A percentile compares a stretch with the other conserved stretches of the same genome.
These are phyloP conservation scores for Fusarium anguioides DNA, from an alignment of 2,329 filamentous ascomycete species.

Conservation along the genomic window DNA sequence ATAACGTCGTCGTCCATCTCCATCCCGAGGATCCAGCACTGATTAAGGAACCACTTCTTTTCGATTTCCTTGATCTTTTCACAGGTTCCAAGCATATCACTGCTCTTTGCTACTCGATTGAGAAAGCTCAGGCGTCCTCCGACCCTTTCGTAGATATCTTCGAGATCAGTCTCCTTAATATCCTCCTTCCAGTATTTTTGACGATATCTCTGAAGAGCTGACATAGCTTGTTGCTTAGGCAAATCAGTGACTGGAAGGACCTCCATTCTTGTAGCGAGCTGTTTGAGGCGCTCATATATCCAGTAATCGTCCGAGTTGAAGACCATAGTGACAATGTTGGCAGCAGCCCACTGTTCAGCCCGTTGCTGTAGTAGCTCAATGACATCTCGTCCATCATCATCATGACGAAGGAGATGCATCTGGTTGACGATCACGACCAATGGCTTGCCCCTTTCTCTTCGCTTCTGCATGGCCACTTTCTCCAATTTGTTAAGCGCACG, in stretches of 20 bases:
- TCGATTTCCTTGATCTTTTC: conserved; percentile 76
- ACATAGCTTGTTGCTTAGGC: conserved; percentile 79
- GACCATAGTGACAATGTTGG: conserved; percentile 88
- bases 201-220: conserved; percentile 83
- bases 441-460: conserved; percentile 71
- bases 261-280: conserved; percentile 93
- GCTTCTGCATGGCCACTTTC: conserved; percentile 84
- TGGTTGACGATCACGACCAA: conserved; percentile 96
- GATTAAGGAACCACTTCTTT: conserved; percentile 81
- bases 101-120: conserved; percentile 87
- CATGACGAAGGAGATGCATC: conserved; percentile 88
- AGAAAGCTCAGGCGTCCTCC: conserved; percentile 90
- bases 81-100: conserved; percentile 83
- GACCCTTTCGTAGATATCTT: conserved; percentile 85
- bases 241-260: conserved; percentile 88
- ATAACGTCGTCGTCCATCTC: conserved; percentile 97
- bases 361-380: conserved; percentile 95
- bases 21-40: conserved; percentile 77
- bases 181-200: conserved; percentile 77
- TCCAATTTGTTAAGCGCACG: conserved; percentile 97
- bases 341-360: conserved; percentile 95
- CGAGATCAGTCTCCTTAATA: conserved; percentile 66
- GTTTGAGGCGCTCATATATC: conserved; percentile 95
- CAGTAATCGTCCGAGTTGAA: conserved; percentile 99
- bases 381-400: conserved; percentile 91